Base-by-base conservation (phyloP, 371 early-diverging fungal species). In the Mucor sp. region DNA sequence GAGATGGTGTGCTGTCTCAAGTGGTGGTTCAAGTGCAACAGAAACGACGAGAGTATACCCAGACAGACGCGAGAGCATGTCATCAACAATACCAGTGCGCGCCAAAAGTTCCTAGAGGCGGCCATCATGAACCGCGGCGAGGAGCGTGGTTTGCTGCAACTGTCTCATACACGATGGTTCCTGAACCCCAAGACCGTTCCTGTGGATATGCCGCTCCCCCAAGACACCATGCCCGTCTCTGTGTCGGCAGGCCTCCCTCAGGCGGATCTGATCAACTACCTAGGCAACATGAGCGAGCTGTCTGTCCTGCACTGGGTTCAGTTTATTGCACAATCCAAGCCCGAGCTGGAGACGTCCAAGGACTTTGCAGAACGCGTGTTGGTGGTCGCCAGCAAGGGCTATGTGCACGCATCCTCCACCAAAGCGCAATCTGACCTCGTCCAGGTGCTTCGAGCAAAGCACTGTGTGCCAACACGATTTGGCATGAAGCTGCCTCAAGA, bases 1-100 rank as follows among this genome's bases (percentile, higher is more conserved):
- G 93, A 95, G 67, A 85, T 90, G 76, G 79, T 89, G 0, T 89
- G 85, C 0, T 83, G 93, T 53, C 79, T 95, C 74, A 83, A 84
- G 67, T 95, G 95, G 95, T 94, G 91, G 93, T 80, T 91, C 19
- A 77, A 77, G 58, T 70, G 75, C 43, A 74, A 68, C 62, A 74
- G 66, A 19, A 53, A 60, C 7, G 72, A 76, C 21, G 35, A 28
- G 0, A 41, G 65, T 12, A 72, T 74, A 28, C 74, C 72, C 19
- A 35, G 39, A 8, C 19, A 63, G 3, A 69, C 72, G 17, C 61
- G 65, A 25, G 43, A 12, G 14, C 56, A 17, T 23, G 21, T 67
- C 4, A 75, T 65, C n/a, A 63, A 37, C 3, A 41, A 56, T 1
- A 14, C 23, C 4, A 25, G 6, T 55, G 56, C 39, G 9, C 48